Conservation (phyloP, 2,329 filamentous ascomycete genomes). For the Aureobasidium sp. region DNA sequence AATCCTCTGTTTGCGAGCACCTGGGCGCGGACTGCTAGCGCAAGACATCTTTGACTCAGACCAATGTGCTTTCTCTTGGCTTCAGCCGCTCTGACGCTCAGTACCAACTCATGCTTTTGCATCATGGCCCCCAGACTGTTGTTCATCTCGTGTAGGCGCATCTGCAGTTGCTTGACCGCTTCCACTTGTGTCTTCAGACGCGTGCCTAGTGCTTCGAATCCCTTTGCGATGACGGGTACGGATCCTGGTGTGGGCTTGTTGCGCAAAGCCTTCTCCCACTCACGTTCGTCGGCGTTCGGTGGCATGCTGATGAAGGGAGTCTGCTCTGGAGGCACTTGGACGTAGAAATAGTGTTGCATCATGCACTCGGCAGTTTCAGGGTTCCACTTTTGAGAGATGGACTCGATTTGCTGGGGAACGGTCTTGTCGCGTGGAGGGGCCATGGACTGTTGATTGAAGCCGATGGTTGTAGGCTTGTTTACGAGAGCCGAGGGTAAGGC, state of each 20-base stretch:
- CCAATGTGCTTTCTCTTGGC: conserved; percentile 64
- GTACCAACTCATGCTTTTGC: conserved; percentile 66
- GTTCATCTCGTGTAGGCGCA: conserved; percentile 71
- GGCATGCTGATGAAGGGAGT: conserved; percentile 69
- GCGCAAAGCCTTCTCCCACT: conserved; percentile 76
- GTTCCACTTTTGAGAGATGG: conserved; percentile 66
- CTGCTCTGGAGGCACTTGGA: conserved; percentile 64
- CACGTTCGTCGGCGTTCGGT: conserved; percentile 61
- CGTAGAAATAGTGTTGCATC: conserved; percentile 83
- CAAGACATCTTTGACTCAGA: conserved; percentile 63
- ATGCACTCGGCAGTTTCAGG: conserved; percentile 58
- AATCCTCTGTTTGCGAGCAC: conserved; percentile 74
- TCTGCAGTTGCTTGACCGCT: conserved; percentile 61
- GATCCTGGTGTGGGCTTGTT: conserved; percentile 69
- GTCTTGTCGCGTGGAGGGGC: conserved; percentile 51
- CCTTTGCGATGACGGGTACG: conserved; percentile 67
- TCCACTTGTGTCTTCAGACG: conserved; percentile 64
- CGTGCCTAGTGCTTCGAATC: conserved; percentile 62
- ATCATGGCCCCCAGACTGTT: conserved; percentile 62
- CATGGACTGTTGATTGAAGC: conserved; percentile 10
- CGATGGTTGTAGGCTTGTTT: conserved; percentile 14
- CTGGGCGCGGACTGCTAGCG: conserved; percentile 70
- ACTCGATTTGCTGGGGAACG: conserved; percentile 63
- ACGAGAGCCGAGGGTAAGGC: conserved; percentile 14
- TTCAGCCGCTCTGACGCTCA: conserved; percentile 63